Evolutionary conservation across 83 land plant species (phyloP).

Genomic region (Thuja plicata): DNA sequence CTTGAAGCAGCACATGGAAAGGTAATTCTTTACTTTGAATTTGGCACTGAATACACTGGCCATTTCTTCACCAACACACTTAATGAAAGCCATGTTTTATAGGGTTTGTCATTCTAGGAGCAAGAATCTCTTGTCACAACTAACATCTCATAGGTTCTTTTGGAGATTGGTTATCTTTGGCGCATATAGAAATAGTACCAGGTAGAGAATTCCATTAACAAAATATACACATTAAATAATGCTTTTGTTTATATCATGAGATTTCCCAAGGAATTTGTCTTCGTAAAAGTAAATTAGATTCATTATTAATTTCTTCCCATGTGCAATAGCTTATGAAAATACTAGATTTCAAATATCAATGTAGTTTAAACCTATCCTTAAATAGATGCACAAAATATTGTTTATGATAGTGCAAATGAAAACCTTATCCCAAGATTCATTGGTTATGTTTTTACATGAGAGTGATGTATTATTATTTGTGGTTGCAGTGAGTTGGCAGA

Average conservation of each 20-base stretch:
- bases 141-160: neutral
- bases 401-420: neutral
- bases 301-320: neutral
- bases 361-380: neutral
- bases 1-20: neutral
- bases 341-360: neutral
- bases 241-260: neutral
- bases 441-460: neutral
- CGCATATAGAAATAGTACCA: neutral
- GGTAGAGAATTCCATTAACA: too few species aligned
- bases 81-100: neutral
- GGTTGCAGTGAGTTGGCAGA: conserved; percentile 37
- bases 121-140: neutral
- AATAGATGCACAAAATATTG: neutral
- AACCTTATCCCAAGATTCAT: neutral
- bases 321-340: neutral
- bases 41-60: neutral
- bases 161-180: neutral
- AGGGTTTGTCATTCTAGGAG: neutral
- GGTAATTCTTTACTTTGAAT: neutral
- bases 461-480: neutral
- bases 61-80: neutral
- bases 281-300: too few species aligned
- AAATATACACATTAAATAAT: too few species aligned
- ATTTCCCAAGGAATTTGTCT: neutral